A percentile compares a stretch with the other conserved stretches of the same genome.
Conservation (phyloP, 495 filamentous ascomycete species). For the Podospora didyma region DNA sequence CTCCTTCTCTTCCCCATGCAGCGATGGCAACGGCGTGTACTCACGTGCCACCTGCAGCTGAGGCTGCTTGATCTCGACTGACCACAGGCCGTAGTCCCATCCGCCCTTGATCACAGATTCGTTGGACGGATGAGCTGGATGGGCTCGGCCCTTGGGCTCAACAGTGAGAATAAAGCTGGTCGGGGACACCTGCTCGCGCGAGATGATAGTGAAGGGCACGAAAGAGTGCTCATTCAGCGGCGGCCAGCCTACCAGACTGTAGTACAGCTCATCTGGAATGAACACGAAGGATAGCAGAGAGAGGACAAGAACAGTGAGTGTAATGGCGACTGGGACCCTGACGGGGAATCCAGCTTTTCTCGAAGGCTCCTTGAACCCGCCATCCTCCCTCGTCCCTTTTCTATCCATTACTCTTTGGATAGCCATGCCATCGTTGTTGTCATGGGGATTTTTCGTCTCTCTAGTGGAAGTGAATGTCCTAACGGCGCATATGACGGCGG, state of each 20-base stretch:
- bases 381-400: too few relatives aligned
- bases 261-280: neutral
- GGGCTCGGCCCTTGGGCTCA: too few relatives aligned
- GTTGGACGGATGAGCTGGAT: too few relatives aligned
- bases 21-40: slow-evolving; percentile 80
- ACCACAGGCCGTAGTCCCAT: slow-evolving; percentile 62
- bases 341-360: too few relatives aligned
- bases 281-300: neutral
- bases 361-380: too few relatives aligned
- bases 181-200: slow-evolving; percentile 64
- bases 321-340: too few relatives aligned
- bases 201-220: slow-evolving; percentile 58
- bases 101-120: slow-evolving; percentile 9
- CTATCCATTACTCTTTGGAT: too few relatives aligned
- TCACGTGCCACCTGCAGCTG: slow-evolving; percentile 81
- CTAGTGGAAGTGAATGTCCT: too few relatives aligned
- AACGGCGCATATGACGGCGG: too few relatives aligned
- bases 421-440: too few relatives aligned
- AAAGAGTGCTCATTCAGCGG: slow-evolving; percentile 51
- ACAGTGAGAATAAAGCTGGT: slow-evolving; percentile 75
- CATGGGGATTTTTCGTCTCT: too few relatives aligned
- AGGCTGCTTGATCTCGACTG: slow-evolving; percentile 89
- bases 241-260: slow-evolving; percentile 1
- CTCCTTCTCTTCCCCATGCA: slow-evolving; percentile 52
- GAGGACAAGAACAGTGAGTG: neutral